Conservation (phyloP, 768 basidiomycete species). For the Lactarius hatsudake region DNA sequence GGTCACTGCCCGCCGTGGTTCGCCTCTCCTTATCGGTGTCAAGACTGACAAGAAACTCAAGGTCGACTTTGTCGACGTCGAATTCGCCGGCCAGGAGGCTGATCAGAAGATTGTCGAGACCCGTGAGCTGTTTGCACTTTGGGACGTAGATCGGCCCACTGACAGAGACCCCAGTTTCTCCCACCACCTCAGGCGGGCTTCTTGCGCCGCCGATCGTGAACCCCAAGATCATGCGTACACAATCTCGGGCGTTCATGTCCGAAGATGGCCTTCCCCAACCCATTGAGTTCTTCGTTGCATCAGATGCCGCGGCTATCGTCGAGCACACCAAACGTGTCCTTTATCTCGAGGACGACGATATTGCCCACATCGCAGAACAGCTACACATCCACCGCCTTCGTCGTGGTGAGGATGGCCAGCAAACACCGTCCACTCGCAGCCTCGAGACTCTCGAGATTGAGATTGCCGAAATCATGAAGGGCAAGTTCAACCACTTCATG, state of each 20-base stretch:
- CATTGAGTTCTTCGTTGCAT: slow-evolving; percentile 99
- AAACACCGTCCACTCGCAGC: slow-evolving; percentile 73
- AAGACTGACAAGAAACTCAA: slow-evolving; percentile 99
- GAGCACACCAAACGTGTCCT: slow-evolving; percentile 99
- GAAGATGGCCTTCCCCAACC: slow-evolving; percentile 98
- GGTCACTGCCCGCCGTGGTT: slow-evolving; percentile 94
- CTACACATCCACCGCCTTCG: slow-evolving; percentile 98
- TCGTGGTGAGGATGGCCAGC: slow-evolving; percentile 70
- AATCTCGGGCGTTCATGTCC: slow-evolving; percentile 97
- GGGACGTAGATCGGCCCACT: slow-evolving; percentile 31
- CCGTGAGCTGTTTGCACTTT: slow-evolving; percentile 37
- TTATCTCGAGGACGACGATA: slow-evolving; percentile 98
- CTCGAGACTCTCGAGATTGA: slow-evolving; percentile 99
- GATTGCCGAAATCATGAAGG: slow-evolving; percentile 99
- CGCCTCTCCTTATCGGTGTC: slow-evolving; percentile 94
- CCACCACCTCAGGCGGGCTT: slow-evolving; percentile 55
- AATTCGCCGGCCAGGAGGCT: slow-evolving; percentile 76
- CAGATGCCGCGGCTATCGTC: slow-evolving; percentile 92
- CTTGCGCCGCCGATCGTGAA: slow-evolving; percentile 64
- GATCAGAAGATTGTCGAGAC: slow-evolving; percentile 44
- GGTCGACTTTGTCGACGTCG: slow-evolving; percentile 99
- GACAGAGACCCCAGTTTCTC: slow-evolving; percentile 33
- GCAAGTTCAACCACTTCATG: slow-evolving; percentile 99
- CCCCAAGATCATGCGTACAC: slow-evolving; percentile 85
- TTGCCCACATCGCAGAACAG: slow-evolving; percentile 95